Percentiles rank a stretch among this genome's conserved stretches.
phyloP scores from a whole-genome alignment of 2,329 filamentous ascomycete genomes.

The Rhinocladiella similis region DNA sequence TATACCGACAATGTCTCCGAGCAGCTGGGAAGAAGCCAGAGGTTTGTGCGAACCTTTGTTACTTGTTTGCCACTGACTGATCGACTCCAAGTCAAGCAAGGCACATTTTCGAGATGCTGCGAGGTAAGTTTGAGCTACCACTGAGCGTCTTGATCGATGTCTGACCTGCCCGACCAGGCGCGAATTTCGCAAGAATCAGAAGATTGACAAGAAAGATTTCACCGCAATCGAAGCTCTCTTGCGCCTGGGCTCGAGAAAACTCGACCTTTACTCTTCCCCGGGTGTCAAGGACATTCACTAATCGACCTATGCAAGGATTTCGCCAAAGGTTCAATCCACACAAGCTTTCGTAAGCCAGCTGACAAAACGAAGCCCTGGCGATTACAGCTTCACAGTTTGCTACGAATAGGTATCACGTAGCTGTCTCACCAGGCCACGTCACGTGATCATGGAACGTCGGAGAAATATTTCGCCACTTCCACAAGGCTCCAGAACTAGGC shows the following conservation, averaged over 20 bases:
- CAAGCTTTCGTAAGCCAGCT: neutral
- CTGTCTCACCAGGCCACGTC: neutral
- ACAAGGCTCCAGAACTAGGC: conserved; percentile 20
- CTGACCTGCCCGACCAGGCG: conserved; percentile 47
- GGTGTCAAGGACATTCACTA: conserved; percentile 72
- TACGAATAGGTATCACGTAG: too few relatives aligned
- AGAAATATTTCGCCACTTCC: conserved; percentile 23
- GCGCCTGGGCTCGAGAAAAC: conserved; percentile 75
- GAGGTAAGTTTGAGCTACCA: conserved; percentile 34
- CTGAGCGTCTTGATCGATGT: conserved; percentile 16
- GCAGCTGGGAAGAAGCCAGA: conserved; percentile 77
- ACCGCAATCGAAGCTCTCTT: conserved; percentile 80
- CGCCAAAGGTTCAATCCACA: neutral
- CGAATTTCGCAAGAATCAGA: conserved; percentile 73
- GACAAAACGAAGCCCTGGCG: neutral
- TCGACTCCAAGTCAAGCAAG: conserved; percentile 12
- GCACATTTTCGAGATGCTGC: conserved; percentile 44
- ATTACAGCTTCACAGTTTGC: neutral
- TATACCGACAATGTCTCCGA: conserved; percentile 85
- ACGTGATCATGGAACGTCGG: conserved; percentile 20
- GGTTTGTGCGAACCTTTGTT: conserved; percentile 48
- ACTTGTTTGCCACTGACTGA: conserved; percentile 1
- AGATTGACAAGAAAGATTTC: conserved; percentile 83
- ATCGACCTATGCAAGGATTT: conserved; percentile 13
- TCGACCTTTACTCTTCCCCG: conserved; percentile 78